Conservation (phyloP, 2,329 filamentous ascomycete genomes). For the Calonectria pteridis region DNA sequence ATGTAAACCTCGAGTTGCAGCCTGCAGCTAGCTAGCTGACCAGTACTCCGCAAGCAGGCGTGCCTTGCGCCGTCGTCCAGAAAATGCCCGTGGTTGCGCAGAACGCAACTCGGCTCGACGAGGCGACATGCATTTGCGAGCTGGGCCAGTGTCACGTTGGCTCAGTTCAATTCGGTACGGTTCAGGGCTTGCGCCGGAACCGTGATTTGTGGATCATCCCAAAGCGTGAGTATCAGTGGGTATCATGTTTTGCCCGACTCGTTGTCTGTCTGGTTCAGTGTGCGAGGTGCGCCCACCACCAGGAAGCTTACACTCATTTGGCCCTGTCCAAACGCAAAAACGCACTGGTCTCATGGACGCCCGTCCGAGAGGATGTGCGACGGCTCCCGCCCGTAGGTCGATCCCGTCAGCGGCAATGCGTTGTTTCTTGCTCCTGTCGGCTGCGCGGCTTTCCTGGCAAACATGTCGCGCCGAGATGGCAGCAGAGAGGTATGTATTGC, state of each 20-base stretch:
- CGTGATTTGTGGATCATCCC: conserved; percentile 19
- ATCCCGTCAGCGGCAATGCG: conserved; percentile 19
- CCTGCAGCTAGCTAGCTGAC: neutral
- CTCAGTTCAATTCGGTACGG: conserved; percentile 7
- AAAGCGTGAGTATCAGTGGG: conserved; percentile 19
- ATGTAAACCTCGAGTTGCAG: neutral
- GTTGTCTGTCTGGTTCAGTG: conserved; percentile 6
- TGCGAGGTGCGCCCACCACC: conserved; percentile 14
- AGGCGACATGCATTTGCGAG: neutral
- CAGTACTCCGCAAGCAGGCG: neutral
- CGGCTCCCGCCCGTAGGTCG: conserved; percentile 31
- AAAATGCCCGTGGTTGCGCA: neutral
- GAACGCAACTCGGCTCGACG: neutral
- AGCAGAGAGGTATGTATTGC: neutral
- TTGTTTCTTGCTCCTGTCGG: neutral
- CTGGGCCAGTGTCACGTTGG: neutral
- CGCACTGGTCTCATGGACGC: conserved; percentile 30
- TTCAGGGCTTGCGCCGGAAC: conserved; percentile 32
- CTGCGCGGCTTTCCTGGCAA: neutral
- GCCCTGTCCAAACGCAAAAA: conserved; percentile 16
- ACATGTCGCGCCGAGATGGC: neutral
- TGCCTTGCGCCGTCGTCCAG: conserved; percentile 15
- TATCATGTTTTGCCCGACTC: conserved; percentile 23
- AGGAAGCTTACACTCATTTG: conserved; percentile 10
- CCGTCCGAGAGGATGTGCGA: conserved; percentile 28